phyloP scores from a whole-genome alignment of 257 asterid species.

The Catharanthus roseus region DNA sequence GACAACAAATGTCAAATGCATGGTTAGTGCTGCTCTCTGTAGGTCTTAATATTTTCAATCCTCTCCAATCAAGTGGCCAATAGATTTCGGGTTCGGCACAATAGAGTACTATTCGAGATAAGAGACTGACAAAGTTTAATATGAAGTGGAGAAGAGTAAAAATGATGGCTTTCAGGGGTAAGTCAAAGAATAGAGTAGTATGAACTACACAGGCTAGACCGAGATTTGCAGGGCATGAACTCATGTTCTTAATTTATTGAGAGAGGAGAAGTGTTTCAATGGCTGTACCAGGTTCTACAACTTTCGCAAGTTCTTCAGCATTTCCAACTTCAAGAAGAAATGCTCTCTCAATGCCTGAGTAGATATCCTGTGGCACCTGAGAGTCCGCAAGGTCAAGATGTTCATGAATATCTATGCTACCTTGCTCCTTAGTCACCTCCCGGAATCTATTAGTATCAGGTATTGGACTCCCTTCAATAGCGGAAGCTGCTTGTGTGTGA shows the following conservation, averaged over 20 bases:
- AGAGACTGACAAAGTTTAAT: not conserved
- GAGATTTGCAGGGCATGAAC: not conserved
- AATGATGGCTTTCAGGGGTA: conserved; percentile 1
- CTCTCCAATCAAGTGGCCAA: not conserved
- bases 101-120: not conserved
- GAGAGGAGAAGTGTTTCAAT: not conserved
- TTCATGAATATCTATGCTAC: conserved; percentile 29
- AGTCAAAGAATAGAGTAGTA: not conserved
- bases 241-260: not conserved
- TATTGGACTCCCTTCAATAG: conserved; percentile 56
- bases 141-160: not conserved
- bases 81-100: not conserved
- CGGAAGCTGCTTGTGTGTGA: conserved; percentile 77
- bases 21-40: not conserved
- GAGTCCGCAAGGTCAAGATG: conserved; percentile 31
- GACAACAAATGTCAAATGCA: too few relatives aligned
- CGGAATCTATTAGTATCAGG: conserved; percentile 36
- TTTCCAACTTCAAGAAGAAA: conserved; percentile 77
- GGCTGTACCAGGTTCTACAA: conserved; percentile 60
- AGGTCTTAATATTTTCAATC: not conserved
- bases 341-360: conserved; percentile 52
- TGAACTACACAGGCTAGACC: not conserved
- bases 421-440: conserved; percentile 34
- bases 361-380: conserved; percentile 37
- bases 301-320: conserved; percentile 78